phyloP scores from a whole-genome alignment of 2,329 filamentous ascomycete genomes.

The Calonectria montana region DNA sequence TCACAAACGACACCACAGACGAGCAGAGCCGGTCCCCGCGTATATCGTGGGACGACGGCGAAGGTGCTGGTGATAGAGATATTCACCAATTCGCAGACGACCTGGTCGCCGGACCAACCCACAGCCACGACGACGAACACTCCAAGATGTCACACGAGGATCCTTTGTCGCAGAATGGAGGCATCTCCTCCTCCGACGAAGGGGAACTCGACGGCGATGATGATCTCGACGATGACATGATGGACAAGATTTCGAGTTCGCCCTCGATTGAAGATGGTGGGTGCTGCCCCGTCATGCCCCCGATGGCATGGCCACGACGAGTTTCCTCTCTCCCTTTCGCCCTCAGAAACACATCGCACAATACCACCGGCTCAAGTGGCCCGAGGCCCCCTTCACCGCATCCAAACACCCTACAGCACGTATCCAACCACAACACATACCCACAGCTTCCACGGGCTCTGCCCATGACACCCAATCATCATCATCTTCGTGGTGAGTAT shows the following conservation, averaged over 20 bases:
- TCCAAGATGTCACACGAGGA: constrained; percentile 62
- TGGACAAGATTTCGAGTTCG: constrained; percentile 98
- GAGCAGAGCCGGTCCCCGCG: constrained; percentile 75
- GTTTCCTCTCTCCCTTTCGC: constrained; percentile 54
- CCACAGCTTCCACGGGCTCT: constrained; percentile 31
- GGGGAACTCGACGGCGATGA: constrained; percentile 76
- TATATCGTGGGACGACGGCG: constrained; percentile 62
- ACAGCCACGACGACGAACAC: constrained; percentile 39
- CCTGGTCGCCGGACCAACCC: constrained; percentile 52
- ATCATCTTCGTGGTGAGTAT: constrained; percentile 65
- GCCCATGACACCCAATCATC: constrained; percentile 44
- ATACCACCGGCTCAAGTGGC: constrained; percentile 36
- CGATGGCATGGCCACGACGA: constrained; percentile 56
- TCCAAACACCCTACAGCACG: constrained; percentile 50
- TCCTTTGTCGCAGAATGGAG: constrained; percentile 71
- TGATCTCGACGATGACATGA: constrained; percentile 88
- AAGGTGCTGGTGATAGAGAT: constrained; percentile 53
- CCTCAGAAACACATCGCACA: constrained; percentile 46
- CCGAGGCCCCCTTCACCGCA: constrained; percentile 53
- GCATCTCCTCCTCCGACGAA: constrained; percentile 64
- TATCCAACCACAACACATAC: constrained; percentile 35
- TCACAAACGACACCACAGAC: constrained; percentile 80
- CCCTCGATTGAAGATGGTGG: constrained; percentile 99
- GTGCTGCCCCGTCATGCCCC: constrained; percentile 64
- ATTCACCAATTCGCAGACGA: constrained; percentile 60